phyloP scores from a whole-genome alignment of 805 yeast species.

The Starmerella gropengiesseri region DNA sequence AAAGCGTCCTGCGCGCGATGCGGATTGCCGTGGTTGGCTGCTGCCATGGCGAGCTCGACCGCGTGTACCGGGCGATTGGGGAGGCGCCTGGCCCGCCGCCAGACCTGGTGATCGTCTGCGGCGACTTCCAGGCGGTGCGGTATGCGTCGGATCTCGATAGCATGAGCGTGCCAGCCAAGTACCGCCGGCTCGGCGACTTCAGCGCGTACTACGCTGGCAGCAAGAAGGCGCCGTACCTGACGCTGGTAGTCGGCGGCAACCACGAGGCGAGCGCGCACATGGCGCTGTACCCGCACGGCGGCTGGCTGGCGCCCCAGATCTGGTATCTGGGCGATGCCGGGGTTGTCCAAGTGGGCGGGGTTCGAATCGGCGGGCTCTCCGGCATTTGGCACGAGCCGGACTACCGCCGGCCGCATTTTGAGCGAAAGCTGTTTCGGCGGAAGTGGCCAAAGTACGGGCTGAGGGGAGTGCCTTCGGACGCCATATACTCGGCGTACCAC shows the following conservation, averaged over 20 bases:
- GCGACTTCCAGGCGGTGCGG: slow-evolving; percentile 82
- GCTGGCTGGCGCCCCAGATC: slow-evolving; percentile 84
- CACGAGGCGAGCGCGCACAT: slow-evolving; percentile 82
- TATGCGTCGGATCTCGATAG: slow-evolving; percentile 51
- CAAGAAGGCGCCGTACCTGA: slow-evolving; percentile 57
- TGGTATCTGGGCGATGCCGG: slow-evolving; percentile 75
- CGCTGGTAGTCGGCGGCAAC: slow-evolving; percentile 87
- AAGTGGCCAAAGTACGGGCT: background rate
- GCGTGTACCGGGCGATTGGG: slow-evolving; percentile 16
- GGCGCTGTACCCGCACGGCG: slow-evolving; percentile 66
- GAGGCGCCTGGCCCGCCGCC: slow-evolving; percentile 5
- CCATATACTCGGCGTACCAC: slow-evolving; percentile 56
- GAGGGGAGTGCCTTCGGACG: slow-evolving; percentile 1
- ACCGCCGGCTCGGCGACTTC: slow-evolving; percentile 67
- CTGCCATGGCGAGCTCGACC: slow-evolving; percentile 22
- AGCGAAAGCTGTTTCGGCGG: slow-evolving; percentile 11
- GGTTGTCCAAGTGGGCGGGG: slow-evolving; percentile 60
- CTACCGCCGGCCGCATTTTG: slow-evolving; percentile 33
- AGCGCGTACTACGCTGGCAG: slow-evolving; percentile 54
- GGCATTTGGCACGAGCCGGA: slow-evolving; percentile 63
- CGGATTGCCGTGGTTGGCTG: slow-evolving; percentile 25
- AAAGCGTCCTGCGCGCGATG: too few relatives aligned
- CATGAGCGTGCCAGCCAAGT: slow-evolving; percentile 72
- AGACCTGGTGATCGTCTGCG: slow-evolving; percentile 66
- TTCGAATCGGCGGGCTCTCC: slow-evolving; percentile 69